Base-by-base conservation (phyloP, 805 yeast genomes). In the Kazachstania taianensis region DNA sequence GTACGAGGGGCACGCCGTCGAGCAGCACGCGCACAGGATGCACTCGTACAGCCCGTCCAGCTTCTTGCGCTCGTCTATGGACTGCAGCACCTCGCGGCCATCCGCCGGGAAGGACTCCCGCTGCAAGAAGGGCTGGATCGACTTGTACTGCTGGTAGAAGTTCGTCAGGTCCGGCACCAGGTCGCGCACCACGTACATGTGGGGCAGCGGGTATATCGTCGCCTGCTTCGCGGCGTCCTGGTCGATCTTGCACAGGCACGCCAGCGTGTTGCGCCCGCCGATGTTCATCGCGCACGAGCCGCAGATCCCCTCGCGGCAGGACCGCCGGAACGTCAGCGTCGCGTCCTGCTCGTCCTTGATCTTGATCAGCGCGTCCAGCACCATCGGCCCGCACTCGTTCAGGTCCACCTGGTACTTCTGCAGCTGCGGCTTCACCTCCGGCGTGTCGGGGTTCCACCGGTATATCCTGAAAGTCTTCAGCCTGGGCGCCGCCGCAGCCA, bases 221-320 rank as follows among this genome's bases (percentile, higher is more conserved):
- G 78, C 66, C 44, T 78, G 81, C 63, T 81, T 81, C 42, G 75
- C 46, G 23, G 69, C 65, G 62, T 87, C 81, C 51, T 76, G 73
- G 61, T 92, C 95, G 55, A 92, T 86, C 63, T 84, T 80, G 70
- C 96, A 86, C 49, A 92, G 68, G 68, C 98, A 92, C 25, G 98
- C 98, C 50, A 92, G 73, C 22, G 98, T 92, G 73, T 92, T 92
- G 62, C 81, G 73, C 50, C 98, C 98, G 46, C 94, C 94, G 62
- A 92, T 92, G 72, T 92, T 92, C 98, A 92, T 92, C 49, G 98
- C 98, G 70, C 98, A 92, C 5, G 97, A 89, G 38, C 98, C 98
- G 70, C 98, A 92, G 49, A 92, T 92, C 54, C 98, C 98, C 69
- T 92, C 98, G 70, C 98, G 85, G 69, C 98, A 92, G 30, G 96